phyloP scores from a whole-genome alignment of 2,329 filamentous ascomycete genomes.

The Talaromyces piceae region DNA sequence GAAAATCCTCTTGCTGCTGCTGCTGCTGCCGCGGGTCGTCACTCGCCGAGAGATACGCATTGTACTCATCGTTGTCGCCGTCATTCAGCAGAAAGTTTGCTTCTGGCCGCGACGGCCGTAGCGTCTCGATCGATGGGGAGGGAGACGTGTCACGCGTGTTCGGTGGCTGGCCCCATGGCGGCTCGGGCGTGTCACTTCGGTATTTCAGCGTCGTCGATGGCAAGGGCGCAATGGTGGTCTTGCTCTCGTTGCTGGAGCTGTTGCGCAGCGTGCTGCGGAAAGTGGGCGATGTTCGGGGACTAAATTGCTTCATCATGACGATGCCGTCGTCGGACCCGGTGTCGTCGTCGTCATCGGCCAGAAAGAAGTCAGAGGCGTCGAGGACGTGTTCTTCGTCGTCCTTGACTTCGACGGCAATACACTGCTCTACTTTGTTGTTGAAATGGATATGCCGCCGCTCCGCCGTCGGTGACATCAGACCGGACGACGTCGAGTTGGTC shows the following conservation, averaged over 20 bases:
- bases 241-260: conserved; percentile 58
- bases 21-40: too few relatives aligned
- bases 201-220: conserved; percentile 85
- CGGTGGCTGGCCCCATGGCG: conserved; percentile 22
- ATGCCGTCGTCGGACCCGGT: conserved; percentile 68
- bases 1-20: too few relatives aligned
- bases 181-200: conserved; percentile 66
- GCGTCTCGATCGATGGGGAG: conserved; percentile 74
- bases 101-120: conserved; percentile 62
- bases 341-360: conserved; percentile 37
- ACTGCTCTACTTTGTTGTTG: conserved; percentile 91
- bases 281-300: conserved; percentile 40
- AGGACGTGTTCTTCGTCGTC: conserved; percentile 56
- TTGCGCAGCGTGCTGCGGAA: conserved; percentile 48
- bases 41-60: too few relatives aligned
- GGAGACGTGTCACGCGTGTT: conserved; percentile 50
- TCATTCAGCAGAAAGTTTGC: conserved; percentile 58
- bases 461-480: conserved; percentile 55
- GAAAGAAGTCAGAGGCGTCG: conserved; percentile 26
- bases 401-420: conserved; percentile 85
- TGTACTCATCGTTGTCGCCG: conserved; percentile 46
- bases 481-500: conserved; percentile 64
- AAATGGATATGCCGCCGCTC: conserved; percentile 86
- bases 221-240: conserved; percentile 80
- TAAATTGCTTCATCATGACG: conserved; percentile 70